A percentile compares a stretch with the other conserved stretches of the same genome.
phyloP scores from a whole-genome alignment of 352 stramenopile species.

The Phytophthora capsici region DNA sequence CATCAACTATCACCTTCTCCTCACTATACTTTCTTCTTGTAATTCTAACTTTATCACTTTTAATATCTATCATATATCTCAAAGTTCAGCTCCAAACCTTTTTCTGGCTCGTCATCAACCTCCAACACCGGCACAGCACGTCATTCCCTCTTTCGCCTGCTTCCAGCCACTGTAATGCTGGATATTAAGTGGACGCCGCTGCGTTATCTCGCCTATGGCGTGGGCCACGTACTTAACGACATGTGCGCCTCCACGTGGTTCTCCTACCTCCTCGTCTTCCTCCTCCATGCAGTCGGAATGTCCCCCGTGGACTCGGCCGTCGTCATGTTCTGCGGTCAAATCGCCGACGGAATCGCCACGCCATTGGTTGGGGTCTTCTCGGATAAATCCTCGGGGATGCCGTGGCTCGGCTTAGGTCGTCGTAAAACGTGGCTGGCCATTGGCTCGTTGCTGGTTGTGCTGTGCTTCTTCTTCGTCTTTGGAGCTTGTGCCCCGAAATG shows the following conservation, averaged over 20 bases:
- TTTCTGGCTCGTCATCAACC: slow-evolving; percentile 3
- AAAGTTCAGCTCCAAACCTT: not conserved
- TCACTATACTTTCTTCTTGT: not conserved
- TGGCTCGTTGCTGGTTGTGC: slow-evolving; percentile 73
- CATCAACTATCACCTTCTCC: not conserved
- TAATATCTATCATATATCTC: not conserved
- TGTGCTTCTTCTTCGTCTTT: slow-evolving; percentile 91
- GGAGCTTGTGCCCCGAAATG: slow-evolving; percentile 61
- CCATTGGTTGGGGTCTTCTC: slow-evolving; percentile 82
- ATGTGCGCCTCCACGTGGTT: slow-evolving; percentile 91
- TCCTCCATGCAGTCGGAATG: slow-evolving; percentile 64
- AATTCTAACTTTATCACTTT: not conserved
- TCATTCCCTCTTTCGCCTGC: slow-evolving; percentile 3
- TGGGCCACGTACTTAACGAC: slow-evolving; percentile 88
- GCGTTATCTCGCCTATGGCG: slow-evolving; percentile 76
- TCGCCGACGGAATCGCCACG: slow-evolving; percentile 81
- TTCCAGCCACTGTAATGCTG: not conserved
- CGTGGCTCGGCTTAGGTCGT: slow-evolving; percentile 65
- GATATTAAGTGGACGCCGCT: slow-evolving; percentile 57
- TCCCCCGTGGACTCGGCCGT: slow-evolving; percentile 81
- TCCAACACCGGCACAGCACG: slow-evolving; percentile 24
- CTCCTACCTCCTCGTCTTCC: slow-evolving; percentile 87
- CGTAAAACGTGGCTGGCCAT: slow-evolving; percentile 80
- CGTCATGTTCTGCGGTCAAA: slow-evolving; percentile 89
- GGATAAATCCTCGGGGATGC: slow-evolving; percentile 69